Conservation (phyloP, 1,139 yeast genomes). For the Sugiyamaella novakii region DNA sequence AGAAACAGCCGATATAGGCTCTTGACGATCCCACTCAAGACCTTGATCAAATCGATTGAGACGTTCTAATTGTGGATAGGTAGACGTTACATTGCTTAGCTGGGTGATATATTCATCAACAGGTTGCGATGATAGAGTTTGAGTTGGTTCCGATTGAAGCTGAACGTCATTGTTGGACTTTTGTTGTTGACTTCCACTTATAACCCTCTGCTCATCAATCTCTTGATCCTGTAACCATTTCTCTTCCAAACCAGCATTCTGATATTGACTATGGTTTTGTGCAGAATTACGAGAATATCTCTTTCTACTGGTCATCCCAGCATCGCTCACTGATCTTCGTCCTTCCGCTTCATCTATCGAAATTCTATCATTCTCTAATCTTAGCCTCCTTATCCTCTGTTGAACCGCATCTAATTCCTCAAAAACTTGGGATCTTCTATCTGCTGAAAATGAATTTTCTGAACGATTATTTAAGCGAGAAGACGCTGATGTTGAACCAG, state of each 20-base stretch:
- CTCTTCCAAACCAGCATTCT: neutral
- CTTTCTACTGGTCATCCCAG: neutral
- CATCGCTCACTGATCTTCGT: neutral
- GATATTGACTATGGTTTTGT: neutral
- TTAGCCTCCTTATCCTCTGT: conserved; percentile 15
- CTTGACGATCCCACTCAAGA: conserved; percentile 21
- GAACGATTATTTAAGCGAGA: conserved; percentile 1
- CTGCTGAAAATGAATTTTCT: conserved; percentile 7
- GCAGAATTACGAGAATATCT: neutral
- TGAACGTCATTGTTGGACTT: neutral
- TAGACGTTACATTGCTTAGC: neutral
- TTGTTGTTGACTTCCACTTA: neutral
- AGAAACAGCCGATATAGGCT: conserved; percentile 20
- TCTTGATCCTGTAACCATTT: neutral
- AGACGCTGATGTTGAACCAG: conserved; percentile 2
- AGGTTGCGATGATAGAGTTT: neutral
- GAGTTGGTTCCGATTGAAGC: neutral
- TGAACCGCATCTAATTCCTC: conserved; percentile 22
- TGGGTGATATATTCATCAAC: conserved; percentile 1
- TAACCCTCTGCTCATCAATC: neutral
- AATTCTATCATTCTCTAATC: conserved; percentile 17
- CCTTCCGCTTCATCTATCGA: neutral
- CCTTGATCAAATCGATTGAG: conserved; percentile 9
- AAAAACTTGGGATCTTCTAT: conserved; percentile 14
- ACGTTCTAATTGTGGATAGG: conserved; percentile 4